Base-by-base conservation (phyloP, 2,329 filamentous ascomycete species). In the Dothistroma pini region DNA sequence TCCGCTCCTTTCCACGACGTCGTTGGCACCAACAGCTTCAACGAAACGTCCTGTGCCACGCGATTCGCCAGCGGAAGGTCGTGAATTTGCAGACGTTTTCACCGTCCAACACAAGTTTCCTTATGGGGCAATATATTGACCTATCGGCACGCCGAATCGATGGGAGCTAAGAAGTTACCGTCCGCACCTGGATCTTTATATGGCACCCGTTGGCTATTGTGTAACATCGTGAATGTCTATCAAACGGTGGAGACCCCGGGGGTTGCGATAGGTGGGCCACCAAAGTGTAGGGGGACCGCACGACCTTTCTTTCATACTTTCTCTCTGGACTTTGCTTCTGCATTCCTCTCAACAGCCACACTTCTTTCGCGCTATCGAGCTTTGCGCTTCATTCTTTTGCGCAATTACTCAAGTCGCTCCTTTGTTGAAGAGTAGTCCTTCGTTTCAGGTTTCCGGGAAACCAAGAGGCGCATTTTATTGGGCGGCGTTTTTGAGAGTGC, bases 311-410 rank as follows among this genome's bases (percentile, higher is more conserved):
- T 19, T 35, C 38, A n/a, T 56, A 1, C 14, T 51, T 21, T 19
- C 47, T 51, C 38, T 9, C 47, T 38, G 7, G n/a, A 21, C n/a
- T 21, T 6, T 22, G 8, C 29, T 49, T 49, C 32, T 29, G 12
- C 22, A 19, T 21, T 22, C 29, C 31, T 25, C 19, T 31, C 47
- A 50, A 52, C 50, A 44, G n/a, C 29, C 11, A 19, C 50, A 29
- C 29, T 29, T 19, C 49, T 22, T 47, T 54, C 49, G 11, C 21
- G 21, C 38, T 44, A 12, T 52, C 52, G 50, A 57, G 52, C 31
- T 31, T 55, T 52, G 65, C 63, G 59, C 65, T 67, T 62, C 65
- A 67, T 55, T 67, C 62, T 60, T 65, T 66, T 34, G 61, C 60
- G 58, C 61, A 34, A 47, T 44, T 35, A 25, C 52, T 52, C 47